Evolutionary conservation across 495 filamentous ascomycete genomes (phyloP), one percentile per base, ranked within the genome.

Genomic region (Patellaria atrata): DNA sequence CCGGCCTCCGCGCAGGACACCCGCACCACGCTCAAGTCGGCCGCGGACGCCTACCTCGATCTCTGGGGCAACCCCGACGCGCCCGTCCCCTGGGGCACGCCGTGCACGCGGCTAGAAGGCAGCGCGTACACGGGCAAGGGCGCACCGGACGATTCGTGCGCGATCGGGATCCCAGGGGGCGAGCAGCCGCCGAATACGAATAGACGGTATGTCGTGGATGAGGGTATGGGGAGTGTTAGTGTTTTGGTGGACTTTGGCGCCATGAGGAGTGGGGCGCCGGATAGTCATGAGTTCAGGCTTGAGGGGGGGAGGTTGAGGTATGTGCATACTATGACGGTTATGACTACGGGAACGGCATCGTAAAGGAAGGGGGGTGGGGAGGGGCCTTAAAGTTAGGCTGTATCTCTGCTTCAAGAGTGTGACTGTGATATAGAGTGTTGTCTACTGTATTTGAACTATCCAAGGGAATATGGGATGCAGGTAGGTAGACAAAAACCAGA

Each of bases 221-320:
- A 47, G 33, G 33, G 22, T 4, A 7, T 42, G 11, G 44, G 44
- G 2, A 19, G 20, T 14, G 44, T 47, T 1, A 39, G 43, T 21
- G 44, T 47, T n/a, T 16, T 47, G n/a, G n/a, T n/a, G n/a, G n/a
- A n/a, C n/a, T n/a, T n/a, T n/a, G n/a, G n/a, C n/a, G n/a, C n/a
- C n/a, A n/a, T n/a, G n/a, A n/a, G n/a, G 8, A 48, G 44, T 1
- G 53, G 57, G 19, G 39, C 58, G 13, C 61, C 64, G 9, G 64
- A 68, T 38, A 65, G 59, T 33, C 64, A 68, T 43, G 58, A 63
- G 47, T 68, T 68, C 45, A 45, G 63, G 6, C 52, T 68, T 1
- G 63, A 68, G 47, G 53, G 57, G 8, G 63, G 64, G 12, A 61
- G 60, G 54, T 30, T 68, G 30, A 52, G 60, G 22, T 64, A 49